Conservation (phyloP, 805 yeast species). For the Debaryomyces tyrocola region DNA sequence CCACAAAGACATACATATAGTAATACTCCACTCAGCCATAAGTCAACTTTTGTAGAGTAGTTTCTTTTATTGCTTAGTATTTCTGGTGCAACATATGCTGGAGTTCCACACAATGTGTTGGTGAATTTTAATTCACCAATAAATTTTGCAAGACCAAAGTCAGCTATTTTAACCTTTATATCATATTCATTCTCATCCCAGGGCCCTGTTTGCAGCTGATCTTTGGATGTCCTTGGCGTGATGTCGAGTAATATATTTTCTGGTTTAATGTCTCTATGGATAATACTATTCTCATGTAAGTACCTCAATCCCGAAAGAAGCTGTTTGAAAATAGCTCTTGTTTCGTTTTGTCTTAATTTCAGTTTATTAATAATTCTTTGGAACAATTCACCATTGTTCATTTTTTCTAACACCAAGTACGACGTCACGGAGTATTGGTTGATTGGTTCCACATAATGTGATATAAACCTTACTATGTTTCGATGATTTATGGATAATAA, state of each 20-base stretch:
- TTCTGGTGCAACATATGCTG: conserved; percentile 87
- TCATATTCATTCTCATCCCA: conserved; percentile 63
- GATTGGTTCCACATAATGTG: conserved; percentile 54
- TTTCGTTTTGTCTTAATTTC: conserved; percentile 59
- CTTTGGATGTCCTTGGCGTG: conserved; percentile 33
- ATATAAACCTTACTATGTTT: conserved; percentile 65
- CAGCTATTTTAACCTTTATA: conserved; percentile 73
- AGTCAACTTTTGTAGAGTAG: conserved; percentile 71
- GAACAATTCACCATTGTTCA: conserved; percentile 74
- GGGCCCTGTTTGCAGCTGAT: conserved; percentile 45
- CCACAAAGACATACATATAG: conserved; percentile 80
- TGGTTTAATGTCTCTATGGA: conserved; percentile 48
- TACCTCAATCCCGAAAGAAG: conserved; percentile 39
- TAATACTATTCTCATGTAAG: conserved; percentile 40
- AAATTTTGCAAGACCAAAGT: conserved; percentile 72
- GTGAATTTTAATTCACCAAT: conserved; percentile 75
- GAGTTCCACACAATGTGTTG: conserved; percentile 81
- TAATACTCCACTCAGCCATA: conserved; percentile 83
- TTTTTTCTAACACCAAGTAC: conserved; percentile 69
- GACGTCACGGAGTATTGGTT: conserved; percentile 53
- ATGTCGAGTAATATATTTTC: conserved; percentile 51
- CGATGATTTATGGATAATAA: conserved; percentile 66
- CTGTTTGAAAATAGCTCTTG: conserved; percentile 56
- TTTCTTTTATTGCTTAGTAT: conserved; percentile 55
- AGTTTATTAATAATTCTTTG: conserved; percentile 69